phyloP scores from a whole-genome alignment of 2,329 filamentous ascomycete species.

The Verticillium isaacii region DNA sequence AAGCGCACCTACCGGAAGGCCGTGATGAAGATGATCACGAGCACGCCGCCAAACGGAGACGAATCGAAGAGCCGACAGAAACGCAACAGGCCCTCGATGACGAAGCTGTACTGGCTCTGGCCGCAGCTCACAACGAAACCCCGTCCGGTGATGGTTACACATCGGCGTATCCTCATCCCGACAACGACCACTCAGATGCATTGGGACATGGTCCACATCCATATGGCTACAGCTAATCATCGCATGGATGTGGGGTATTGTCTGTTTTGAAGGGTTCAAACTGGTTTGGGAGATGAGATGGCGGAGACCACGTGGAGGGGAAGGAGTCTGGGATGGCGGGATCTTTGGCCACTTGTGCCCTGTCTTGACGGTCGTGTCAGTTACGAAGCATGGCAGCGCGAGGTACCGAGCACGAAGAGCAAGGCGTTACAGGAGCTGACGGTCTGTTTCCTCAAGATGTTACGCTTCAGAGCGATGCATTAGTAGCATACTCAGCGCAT shows the following conservation, averaged over 20 bases:
- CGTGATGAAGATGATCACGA: conserved; percentile 19
- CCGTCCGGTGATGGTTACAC: background rate
- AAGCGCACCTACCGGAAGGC: conserved; percentile 1
- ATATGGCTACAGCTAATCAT: conserved; percentile 37
- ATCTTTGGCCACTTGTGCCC: too few species aligned
- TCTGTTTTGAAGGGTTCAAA: too few species aligned
- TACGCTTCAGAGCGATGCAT: too few species aligned
- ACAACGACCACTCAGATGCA: background rate
- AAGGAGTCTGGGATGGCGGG: too few species aligned
- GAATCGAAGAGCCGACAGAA: conserved; percentile 22
- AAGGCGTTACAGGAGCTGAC: too few species aligned
- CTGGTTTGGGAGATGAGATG: too few species aligned
- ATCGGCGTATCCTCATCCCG: background rate
- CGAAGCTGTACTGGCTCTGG: conserved; percentile 43
- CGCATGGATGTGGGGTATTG: conserved; percentile 3
- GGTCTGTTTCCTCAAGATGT: too few species aligned
- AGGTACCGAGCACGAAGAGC: too few species aligned
- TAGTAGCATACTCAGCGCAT: too few species aligned
- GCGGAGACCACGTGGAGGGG: too few species aligned
- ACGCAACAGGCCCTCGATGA: conserved; percentile 34
- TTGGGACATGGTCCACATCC: background rate
- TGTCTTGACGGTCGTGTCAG: too few species aligned
- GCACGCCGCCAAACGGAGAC: conserved; percentile 9
- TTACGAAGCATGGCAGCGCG: too few species aligned
- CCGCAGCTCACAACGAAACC: conserved; percentile 29